Evolutionary conservation across 2,329 filamentous ascomycete genomes (phyloP).

Genomic region (Balansia obtecta): DNA sequence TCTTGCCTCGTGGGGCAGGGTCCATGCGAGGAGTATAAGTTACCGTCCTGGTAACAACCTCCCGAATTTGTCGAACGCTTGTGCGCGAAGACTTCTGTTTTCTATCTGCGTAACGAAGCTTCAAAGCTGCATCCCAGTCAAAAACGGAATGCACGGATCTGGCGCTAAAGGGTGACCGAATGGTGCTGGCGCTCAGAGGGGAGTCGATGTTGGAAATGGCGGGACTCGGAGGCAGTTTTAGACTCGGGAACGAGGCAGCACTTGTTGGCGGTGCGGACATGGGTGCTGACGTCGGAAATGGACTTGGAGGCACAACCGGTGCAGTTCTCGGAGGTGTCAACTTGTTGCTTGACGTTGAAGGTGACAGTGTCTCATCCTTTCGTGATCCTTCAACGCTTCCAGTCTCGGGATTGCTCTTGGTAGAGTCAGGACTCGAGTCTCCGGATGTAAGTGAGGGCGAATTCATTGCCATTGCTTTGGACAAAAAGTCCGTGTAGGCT

Average conservation of each 20-base stretch:
- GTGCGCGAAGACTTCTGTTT: conserved; percentile 46
- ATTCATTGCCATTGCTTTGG: conserved; percentile 62
- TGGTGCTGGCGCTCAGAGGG: conserved; percentile 47
- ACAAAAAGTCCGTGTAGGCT: conserved; percentile 84
- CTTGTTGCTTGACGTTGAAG: conserved; percentile 20
- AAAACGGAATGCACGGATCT: conserved; percentile 55
- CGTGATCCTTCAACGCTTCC: conserved; percentile 44
- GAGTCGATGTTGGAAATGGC: conserved; percentile 55
- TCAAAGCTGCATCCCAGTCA: conserved; percentile 65
- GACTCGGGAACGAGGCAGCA: conserved; percentile 48
- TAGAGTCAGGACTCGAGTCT: conserved; percentile 34
- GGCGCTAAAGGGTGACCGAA: conserved; percentile 64
- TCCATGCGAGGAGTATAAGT: conserved; percentile 82
- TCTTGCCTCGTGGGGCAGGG: conserved; percentile 84
- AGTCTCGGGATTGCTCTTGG: conserved; percentile 44
- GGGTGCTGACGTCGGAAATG: conserved; percentile 39
- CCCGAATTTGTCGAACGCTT: conserved; percentile 60
- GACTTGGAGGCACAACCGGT: conserved; percentile 31
- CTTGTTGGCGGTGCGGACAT: conserved; percentile 49
- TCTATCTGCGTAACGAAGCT: conserved; percentile 50
- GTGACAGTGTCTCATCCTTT: conserved; percentile 39
- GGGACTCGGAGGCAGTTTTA: conserved; percentile 70
- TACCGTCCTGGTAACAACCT: conserved; percentile 88
- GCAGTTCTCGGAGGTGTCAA: conserved; percentile 23
- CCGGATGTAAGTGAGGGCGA: conserved; percentile 49